These are phyloP conservation scores for Pelargonium australe DNA, from an alignment of 441 rosid genomes.

Conservation along the genomic window DNA sequence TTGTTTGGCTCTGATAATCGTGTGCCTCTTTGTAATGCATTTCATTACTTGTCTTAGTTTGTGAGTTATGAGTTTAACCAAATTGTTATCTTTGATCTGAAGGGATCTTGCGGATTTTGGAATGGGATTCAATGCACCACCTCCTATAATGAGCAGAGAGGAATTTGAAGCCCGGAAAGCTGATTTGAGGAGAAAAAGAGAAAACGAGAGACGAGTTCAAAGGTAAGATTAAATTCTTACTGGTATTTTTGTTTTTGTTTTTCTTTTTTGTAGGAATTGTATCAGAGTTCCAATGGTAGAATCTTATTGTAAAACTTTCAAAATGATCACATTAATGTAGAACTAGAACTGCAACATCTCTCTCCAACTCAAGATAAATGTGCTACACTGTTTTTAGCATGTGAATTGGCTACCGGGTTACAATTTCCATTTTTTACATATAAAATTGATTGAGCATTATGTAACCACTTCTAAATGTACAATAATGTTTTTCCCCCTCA, in stretches of 20 bases:
- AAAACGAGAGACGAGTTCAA: conserved; percentile 68
- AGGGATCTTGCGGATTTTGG: conserved; percentile 85
- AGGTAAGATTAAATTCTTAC: conserved; percentile 37
- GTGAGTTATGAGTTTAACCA: not conserved
- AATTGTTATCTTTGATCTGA: conserved; percentile 13
- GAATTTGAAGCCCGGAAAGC: conserved; percentile 92
- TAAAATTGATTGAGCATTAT: too few relatives aligned
- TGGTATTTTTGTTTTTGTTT: not conserved
- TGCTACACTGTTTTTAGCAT: too few relatives aligned
- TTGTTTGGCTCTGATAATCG: not conserved
- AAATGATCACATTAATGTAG: not conserved
- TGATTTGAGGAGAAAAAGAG: conserved; percentile 76
- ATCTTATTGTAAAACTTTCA: not conserved
- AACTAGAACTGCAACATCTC: not conserved
- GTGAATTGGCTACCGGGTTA: too few relatives aligned
- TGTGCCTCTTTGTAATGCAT: not conserved
- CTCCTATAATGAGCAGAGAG: conserved; percentile 83
- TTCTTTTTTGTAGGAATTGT: not conserved
- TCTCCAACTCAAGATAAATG: not conserved
- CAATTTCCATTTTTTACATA: too few relatives aligned
- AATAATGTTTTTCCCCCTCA: not conserved
- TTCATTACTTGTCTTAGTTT: not conserved
- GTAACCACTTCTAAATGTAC: too few relatives aligned
- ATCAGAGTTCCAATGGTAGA: not conserved
- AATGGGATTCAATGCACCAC: conserved; percentile 69